Conservation (phyloP, 2,329 filamentous ascomycete species). For the Sphaerulina musiva region DNA sequence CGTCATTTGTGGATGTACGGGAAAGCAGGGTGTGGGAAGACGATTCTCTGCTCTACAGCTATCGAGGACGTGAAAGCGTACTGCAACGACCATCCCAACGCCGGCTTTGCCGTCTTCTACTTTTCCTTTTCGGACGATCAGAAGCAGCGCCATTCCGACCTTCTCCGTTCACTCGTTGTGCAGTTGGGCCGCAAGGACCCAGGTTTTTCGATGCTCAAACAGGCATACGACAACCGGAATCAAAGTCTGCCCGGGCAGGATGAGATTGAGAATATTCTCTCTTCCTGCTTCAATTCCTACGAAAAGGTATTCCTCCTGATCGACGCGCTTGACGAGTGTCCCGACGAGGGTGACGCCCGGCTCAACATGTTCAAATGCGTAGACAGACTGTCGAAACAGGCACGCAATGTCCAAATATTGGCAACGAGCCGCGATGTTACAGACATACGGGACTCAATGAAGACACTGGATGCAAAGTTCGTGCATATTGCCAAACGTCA, state of each 20-base stretch:
- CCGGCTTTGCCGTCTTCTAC: constrained; percentile 16
- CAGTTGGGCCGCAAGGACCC: constrained; percentile 18
- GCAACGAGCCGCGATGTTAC: constrained; percentile 19
- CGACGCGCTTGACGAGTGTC: constrained; percentile 34
- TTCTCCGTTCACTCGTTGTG: constrained; percentile 16
- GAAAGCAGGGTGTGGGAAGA: constrained; percentile 21
- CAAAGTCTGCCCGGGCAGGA: constrained; percentile 7
- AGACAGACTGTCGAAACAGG: constrained; percentile 6
- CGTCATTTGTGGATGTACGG: no score
- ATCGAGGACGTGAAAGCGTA: constrained; percentile 16
- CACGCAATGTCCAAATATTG: constrained; percentile 15
- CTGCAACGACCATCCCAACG: background rate
- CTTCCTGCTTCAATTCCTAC: constrained; percentile 10
- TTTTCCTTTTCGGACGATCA: constrained; percentile 19
- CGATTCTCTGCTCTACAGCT: constrained; percentile 21
- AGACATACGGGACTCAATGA: constrained; percentile 5
- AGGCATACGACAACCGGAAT: constrained; percentile 8
- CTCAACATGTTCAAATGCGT: constrained; percentile 13
- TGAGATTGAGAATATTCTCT: constrained; percentile 18
- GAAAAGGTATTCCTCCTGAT: constrained; percentile 29
- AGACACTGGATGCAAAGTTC: no score
- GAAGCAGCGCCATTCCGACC: constrained; percentile 18
- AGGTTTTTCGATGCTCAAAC: constrained; percentile 10
- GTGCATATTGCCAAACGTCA: no score
- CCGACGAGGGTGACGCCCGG: constrained; percentile 12